Percentiles rank a stretch among this genome's conserved stretches.
Evolutionary conservation across 495 filamentous ascomycete genomes (phyloP).

Genomic region (Lepraria neglecta): DNA sequence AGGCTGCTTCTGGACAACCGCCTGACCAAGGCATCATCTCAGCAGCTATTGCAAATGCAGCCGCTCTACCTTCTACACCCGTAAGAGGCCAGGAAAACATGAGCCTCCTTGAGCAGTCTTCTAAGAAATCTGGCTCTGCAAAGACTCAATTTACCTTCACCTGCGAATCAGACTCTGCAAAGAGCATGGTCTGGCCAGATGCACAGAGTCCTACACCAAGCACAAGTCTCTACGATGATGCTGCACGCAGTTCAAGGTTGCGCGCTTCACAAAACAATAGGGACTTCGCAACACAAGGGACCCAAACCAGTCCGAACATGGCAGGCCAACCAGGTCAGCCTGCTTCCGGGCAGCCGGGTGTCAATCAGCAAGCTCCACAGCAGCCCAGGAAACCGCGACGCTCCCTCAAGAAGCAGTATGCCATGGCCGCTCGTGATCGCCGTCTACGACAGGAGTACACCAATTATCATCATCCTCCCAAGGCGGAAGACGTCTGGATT

Average conservation of each 20-base stretch:
- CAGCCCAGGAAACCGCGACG: slow-evolving; percentile 53
- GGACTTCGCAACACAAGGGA: slow-evolving; percentile 51
- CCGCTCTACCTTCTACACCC: slow-evolving; percentile 55
- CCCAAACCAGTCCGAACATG: slow-evolving; percentile 55
- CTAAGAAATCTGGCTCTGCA: slow-evolving; percentile 51
- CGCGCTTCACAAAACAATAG: slow-evolving; percentile 26
- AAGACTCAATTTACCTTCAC: slow-evolving; percentile 91
- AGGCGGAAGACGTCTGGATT: slow-evolving; percentile 77
- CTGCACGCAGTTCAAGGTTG: slow-evolving; percentile 23
- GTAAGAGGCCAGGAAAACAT: slow-evolving; percentile 61
- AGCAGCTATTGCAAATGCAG: slow-evolving; percentile 82
- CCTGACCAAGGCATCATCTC: slow-evolving; percentile 74
- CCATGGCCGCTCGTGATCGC: slow-evolving; percentile 58
- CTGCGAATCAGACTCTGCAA: slow-evolving; percentile 68
- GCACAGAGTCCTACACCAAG: slow-evolving; percentile 29
- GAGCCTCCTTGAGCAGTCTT: slow-evolving; percentile 66
- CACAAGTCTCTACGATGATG: slow-evolving; percentile 9
- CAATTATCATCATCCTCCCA: slow-evolving; percentile 70
- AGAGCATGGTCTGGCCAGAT: slow-evolving; percentile 50
- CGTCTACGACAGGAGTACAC: slow-evolving; percentile 62
- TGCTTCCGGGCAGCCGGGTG: slow-evolving; percentile 28
- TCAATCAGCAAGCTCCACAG: slow-evolving; percentile 36
- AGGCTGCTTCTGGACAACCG: slow-evolving; percentile 19
- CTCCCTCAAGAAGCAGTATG: slow-evolving; percentile 53
- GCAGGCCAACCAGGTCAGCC: slow-evolving; percentile 31